Evolutionary conservation across 2,329 filamentous ascomycete species (phyloP).

Genomic region (Diaporthe sp.): DNA sequence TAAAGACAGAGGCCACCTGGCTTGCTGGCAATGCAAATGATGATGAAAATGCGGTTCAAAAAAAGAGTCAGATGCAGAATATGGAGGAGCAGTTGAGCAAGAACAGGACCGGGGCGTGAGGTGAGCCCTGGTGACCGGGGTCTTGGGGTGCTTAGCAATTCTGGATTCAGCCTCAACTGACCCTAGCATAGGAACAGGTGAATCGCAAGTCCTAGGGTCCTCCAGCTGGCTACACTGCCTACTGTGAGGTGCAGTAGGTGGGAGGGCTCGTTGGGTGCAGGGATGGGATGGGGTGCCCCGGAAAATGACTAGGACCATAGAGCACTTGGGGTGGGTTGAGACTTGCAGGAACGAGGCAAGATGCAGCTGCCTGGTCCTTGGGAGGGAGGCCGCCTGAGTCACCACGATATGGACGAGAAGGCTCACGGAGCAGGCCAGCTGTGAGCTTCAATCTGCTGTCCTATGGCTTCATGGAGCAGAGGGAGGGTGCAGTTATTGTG

Average conservation of each 20-base stretch:
- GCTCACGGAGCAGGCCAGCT: background rate
- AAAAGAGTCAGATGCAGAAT: slow-evolving; percentile 36
- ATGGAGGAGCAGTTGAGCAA: slow-evolving; percentile 27
- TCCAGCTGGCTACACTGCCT: slow-evolving; percentile 19
- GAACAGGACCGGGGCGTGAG: background rate
- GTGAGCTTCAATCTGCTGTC: background rate
- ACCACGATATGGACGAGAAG: background rate
- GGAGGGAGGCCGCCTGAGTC: slow-evolving; percentile 18
- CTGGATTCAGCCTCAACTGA: slow-evolving; percentile 38
- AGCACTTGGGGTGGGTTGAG: background rate
- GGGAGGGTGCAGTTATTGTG: background rate
- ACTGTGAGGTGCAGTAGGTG: background rate
- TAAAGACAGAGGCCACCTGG: slow-evolving; percentile 32
- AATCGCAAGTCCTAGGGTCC: slow-evolving; percentile 13
- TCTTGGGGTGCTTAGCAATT: slow-evolving; percentile 31
- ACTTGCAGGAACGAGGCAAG: background rate
- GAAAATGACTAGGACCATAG: slow-evolving; percentile 3
- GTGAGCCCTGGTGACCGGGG: slow-evolving; percentile 36
- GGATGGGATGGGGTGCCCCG: background rate
- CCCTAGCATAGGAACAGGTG: slow-evolving; percentile 17
- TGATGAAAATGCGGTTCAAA: slow-evolving; percentile 28
- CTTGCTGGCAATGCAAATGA: slow-evolving; percentile 25
- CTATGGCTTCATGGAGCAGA: background rate
- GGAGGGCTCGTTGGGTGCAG: slow-evolving; percentile 16
- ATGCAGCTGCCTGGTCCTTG: slow-evolving; percentile 21